These are phyloP conservation scores for Echites panduratus DNA, from an alignment of 257 asterid species.

Conservation along the genomic window DNA sequence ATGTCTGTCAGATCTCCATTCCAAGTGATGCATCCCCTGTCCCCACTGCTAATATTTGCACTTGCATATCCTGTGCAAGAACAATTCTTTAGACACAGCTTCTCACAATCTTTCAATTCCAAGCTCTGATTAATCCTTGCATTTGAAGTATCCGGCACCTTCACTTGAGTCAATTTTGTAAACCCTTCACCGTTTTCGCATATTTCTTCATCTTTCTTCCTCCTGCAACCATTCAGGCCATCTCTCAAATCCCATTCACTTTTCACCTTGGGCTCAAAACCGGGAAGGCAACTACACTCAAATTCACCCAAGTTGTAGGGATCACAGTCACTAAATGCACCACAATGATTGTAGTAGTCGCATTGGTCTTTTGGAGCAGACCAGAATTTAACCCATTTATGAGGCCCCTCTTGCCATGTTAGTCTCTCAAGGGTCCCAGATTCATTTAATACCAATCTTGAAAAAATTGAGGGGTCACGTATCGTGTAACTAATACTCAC, in stretches of 20 bases:
- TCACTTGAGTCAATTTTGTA: constrained; percentile 13
- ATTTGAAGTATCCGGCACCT: constrained; percentile 28
- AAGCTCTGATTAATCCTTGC: constrained; percentile 19
- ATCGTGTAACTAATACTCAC: constrained; percentile 20
- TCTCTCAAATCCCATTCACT: constrained; percentile 33
- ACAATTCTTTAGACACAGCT: constrained; percentile 28
- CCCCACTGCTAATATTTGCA: constrained; percentile 29
- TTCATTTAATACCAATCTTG: constrained; percentile 30
- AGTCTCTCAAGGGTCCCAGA: constrained; percentile 25
- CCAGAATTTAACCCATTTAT: constrained; percentile 30
- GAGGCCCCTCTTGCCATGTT: constrained; percentile 24
- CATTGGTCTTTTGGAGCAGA: constrained; percentile 25
- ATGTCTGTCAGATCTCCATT: constrained; percentile 28
- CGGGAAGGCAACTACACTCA: constrained; percentile 34
- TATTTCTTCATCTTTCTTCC: constrained; percentile 16
- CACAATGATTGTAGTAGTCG: constrained; percentile 26
- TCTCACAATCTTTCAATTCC: constrained; percentile 23
- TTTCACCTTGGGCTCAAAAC: constrained; percentile 26
- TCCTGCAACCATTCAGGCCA: constrained; percentile 26
- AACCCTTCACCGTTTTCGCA: constrained; percentile 27
- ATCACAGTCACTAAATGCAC: constrained; percentile 21
- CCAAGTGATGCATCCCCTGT: constrained; percentile 41
- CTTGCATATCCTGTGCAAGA: constrained; percentile 31
- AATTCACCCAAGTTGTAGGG: constrained; percentile 18
- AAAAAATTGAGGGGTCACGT: constrained; percentile 18